Evolutionary conservation across 2,329 filamentous ascomycete species (phyloP), one percentile per base, ranked within the genome.

Genomic region (Sclerotinia trifoliorum): DNA sequence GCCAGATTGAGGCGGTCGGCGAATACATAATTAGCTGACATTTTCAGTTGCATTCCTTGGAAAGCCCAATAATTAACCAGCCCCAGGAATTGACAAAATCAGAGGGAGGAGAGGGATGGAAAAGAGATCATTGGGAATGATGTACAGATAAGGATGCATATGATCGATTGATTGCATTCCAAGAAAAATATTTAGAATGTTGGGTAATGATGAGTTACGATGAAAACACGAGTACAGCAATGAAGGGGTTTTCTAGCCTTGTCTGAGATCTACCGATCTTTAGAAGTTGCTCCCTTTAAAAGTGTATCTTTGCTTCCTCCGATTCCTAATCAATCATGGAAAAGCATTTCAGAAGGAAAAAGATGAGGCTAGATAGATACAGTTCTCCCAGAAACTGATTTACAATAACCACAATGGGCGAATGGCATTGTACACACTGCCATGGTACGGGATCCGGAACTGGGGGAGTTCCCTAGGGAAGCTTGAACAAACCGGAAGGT

Each of bases 21-120:
- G 46, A 62, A 61, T 39, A 44, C 35, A 42, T 15, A 21, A 48
- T 44, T 62, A 62, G 58, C 58, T 62, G 58, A 44, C 35, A 52
- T 48, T 51, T 44, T 32, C 54, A 51, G 10, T 44, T 44, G 44
- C 65, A 67, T 67, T 67, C 65, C 65, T 54, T 55, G 39, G 26
- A 44, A 42, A 13, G 15, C 56, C 39, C 65, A 67, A 67, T 44
- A 21, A 42, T 35, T 35, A 10, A 62, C 29, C 26, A 46, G 51
- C 35, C 51, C 49, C 29, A 19, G 35, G 26, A 56, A 56, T n/a
- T 65, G 49, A 44, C 32, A 56, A 65, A 65, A 26, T 39, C 24
- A 19, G 49, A 44, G 51, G 21, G 13, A 17, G 39, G 39, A 42
- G 13, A 17, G 39, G 39, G 17, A 42, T 42, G 39, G 5, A 15